These are phyloP conservation scores for Pythium oligandrum DNA, from an alignment of 352 stramenopile species.

Conservation along the genomic window DNA sequence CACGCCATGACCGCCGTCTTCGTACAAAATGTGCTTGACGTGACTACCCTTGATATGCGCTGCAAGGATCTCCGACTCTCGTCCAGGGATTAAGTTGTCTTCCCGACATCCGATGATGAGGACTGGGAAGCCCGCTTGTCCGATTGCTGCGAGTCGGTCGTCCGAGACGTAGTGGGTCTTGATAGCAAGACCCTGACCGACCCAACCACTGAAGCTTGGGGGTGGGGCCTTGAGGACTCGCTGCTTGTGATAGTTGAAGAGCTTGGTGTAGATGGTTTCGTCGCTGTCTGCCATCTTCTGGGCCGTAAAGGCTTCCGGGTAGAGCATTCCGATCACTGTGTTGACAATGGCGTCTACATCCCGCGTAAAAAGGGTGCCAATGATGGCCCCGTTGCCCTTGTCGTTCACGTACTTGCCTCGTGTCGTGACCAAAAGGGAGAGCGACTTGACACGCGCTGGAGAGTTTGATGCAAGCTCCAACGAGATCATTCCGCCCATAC, in stretches of 20 bases:
- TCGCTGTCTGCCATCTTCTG: conserved; percentile 25
- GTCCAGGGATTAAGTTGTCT: conserved; percentile 31
- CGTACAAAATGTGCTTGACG: conserved; percentile 27
- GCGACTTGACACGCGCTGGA: conserved; percentile 43
- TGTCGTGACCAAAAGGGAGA: conserved; percentile 61
- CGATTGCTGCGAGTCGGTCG: conserved; percentile 26
- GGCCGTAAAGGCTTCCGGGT: conserved; percentile 35
- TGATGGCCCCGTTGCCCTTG: conserved; percentile 20
- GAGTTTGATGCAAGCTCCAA: conserved; percentile 43
- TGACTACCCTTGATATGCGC: conserved; percentile 12
- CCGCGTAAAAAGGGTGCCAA: conserved; percentile 34
- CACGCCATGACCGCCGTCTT: conserved; percentile 30
- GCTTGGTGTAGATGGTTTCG: conserved; percentile 32
- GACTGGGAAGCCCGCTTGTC: conserved; percentile 24
- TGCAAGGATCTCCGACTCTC: conserved; percentile 27
- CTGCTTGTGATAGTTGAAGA: conserved; percentile 34
- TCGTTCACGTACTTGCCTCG: conserved; percentile 34
- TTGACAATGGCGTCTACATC: conserved; percentile 34
- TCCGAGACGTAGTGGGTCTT: conserved; percentile 36
- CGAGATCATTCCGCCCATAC: conserved; percentile 73
- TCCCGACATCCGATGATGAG: conserved; percentile 29
- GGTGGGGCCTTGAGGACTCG: conserved; percentile 15
- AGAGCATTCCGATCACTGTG: conserved; percentile 47
- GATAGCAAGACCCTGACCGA: conserved; percentile 43
- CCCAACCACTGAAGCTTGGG: conserved; percentile 25